Evolutionary conservation across 2,329 filamentous ascomycete genomes (phyloP).

Genomic region (Stachybotrys chartarum): DNA sequence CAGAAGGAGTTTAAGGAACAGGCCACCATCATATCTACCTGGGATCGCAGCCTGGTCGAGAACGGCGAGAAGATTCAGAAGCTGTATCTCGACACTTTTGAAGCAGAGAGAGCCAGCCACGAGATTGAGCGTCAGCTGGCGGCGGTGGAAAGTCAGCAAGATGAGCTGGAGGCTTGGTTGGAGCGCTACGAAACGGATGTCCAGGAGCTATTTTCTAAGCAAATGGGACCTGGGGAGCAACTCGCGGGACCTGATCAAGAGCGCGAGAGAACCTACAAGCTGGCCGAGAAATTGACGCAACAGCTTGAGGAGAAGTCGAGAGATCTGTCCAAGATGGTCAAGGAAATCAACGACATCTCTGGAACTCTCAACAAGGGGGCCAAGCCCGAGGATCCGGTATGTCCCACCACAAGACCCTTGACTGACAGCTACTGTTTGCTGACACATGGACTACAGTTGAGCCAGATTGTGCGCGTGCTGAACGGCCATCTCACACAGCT

Average conservation of each 20-base stretch:
- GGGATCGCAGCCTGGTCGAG: constrained; percentile 88
- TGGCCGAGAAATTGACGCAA: constrained; percentile 88
- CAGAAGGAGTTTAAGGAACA: constrained; percentile 95
- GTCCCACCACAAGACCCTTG: constrained; percentile 25
- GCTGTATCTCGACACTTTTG: constrained; percentile 84
- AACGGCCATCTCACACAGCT: constrained; percentile 89
- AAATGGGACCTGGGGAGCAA: constrained; percentile 67
- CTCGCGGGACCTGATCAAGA: constrained; percentile 89
- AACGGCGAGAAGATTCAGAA: constrained; percentile 95
- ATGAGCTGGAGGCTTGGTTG: constrained; percentile 81
- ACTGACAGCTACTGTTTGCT: constrained; percentile 10
- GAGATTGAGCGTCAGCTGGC: constrained; percentile 91
- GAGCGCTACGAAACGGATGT: constrained; percentile 90
- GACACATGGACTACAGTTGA: constrained; percentile 51
- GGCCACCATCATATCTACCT: constrained; percentile 76
- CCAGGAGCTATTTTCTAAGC: constrained; percentile 76
- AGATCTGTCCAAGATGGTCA: constrained; percentile 91
- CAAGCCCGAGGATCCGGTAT: constrained; percentile 81
- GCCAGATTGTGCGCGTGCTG: constrained; percentile 90
- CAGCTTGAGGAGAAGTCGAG: constrained; percentile 89
- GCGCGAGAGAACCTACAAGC: constrained; percentile 90
- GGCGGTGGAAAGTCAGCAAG: constrained; percentile 85
- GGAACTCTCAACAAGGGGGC: constrained; percentile 79
- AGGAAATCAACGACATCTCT: constrained; percentile 94
- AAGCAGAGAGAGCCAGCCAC: constrained; percentile 85